Percentiles rank a stretch among this genome's conserved stretches.
Conservation (phyloP, 2,329 filamentous ascomycete species). For the Aaosphaeria arxii region DNA sequence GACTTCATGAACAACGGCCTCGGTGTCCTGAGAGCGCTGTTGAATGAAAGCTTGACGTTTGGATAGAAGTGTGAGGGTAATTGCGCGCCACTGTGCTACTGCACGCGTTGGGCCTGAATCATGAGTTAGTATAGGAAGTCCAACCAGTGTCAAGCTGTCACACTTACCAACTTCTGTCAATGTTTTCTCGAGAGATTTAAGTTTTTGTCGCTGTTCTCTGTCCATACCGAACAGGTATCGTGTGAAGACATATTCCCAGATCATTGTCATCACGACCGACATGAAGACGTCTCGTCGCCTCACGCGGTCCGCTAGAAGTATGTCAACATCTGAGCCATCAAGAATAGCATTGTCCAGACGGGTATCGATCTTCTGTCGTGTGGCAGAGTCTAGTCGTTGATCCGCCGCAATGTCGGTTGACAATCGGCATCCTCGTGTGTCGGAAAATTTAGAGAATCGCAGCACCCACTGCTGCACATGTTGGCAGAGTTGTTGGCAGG, state of each 20-base stretch:
- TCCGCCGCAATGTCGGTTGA: slow-evolving; percentile 78
- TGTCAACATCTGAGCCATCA: slow-evolving; percentile 89
- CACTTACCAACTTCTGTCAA: slow-evolving; percentile 71
- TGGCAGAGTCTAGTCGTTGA: slow-evolving; percentile 28
- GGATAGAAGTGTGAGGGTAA: slow-evolving; percentile 85
- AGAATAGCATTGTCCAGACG: slow-evolving; percentile 91
- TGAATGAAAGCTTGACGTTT: slow-evolving; percentile 75
- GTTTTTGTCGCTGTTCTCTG: slow-evolving; percentile 92
- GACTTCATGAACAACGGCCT: slow-evolving; percentile 91
- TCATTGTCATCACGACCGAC: slow-evolving; percentile 98
- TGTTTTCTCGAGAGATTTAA: slow-evolving; percentile 92
- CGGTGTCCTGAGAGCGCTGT: slow-evolving; percentile 85
- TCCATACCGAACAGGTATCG: slow-evolving; percentile 99
- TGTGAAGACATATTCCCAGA: slow-evolving; percentile 98
- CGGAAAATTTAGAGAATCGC: slow-evolving; percentile 96
- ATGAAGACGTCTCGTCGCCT: slow-evolving; percentile 92
- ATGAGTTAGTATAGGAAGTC: background rate
- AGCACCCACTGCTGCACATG: slow-evolving; percentile 98
- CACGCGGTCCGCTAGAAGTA: slow-evolving; percentile 82
- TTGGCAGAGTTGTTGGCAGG: slow-evolving; percentile 91
- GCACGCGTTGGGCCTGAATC: slow-evolving; percentile 65
- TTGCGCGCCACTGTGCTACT: slow-evolving; percentile 96
- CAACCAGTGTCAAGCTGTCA: background rate
- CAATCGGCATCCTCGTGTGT: slow-evolving; percentile 80
- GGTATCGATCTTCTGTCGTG: slow-evolving; percentile 79